These are phyloP conservation scores for Magnusiomyces ingens DNA, from an alignment of 1,139 yeast genomes.

Conservation along the genomic window DNA sequence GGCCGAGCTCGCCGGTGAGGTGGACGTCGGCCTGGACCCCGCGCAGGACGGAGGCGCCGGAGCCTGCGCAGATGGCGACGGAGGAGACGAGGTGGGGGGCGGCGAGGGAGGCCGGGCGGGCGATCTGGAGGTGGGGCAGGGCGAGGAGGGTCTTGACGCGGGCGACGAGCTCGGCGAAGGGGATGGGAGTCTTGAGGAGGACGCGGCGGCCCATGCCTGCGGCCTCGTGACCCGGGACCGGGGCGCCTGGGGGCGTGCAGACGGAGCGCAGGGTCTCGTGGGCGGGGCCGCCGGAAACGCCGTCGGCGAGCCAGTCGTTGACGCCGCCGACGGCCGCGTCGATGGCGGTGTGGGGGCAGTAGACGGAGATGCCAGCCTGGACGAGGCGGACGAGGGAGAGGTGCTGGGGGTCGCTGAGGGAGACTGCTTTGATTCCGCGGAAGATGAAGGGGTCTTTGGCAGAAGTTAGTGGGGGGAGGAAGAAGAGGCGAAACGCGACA, in stretches of 20 bases:
- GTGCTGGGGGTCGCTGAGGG: conserved; percentile 71
- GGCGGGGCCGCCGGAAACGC: conserved; percentile 37
- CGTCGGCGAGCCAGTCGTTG: conserved; percentile 79
- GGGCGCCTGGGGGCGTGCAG: neutral
- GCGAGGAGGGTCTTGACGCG: conserved; percentile 51
- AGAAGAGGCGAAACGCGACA: neutral
- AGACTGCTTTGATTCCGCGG: conserved; percentile 74
- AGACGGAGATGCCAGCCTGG: conserved; percentile 73
- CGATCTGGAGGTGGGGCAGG: conserved; percentile 58
- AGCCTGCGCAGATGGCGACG: conserved; percentile 94
- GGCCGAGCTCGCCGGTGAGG: conserved; percentile 89
- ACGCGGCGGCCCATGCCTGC: conserved; percentile 85
- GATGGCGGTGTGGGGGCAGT: conserved; percentile 93
- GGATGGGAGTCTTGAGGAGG: conserved; percentile 39
- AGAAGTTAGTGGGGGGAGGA: neutral
- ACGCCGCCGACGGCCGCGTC: conserved; percentile 92
- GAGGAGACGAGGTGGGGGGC: conserved; percentile 22
- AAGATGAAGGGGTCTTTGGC: conserved; percentile 83
- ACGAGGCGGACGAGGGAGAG: conserved; percentile 64
- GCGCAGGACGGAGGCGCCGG: conserved; percentile 67
- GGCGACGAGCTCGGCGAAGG: conserved; percentile 42
- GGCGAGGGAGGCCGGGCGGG: conserved; percentile 37
- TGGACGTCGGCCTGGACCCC: conserved; percentile 68
- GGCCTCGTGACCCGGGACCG: conserved; percentile 37
- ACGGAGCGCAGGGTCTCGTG: conserved; percentile 4